Evolutionary conservation across 225 moss, liverwort and hornwort genomes (phyloP), one percentile per base, ranked within the genome.

Genomic region (Ulota crispa): DNA sequence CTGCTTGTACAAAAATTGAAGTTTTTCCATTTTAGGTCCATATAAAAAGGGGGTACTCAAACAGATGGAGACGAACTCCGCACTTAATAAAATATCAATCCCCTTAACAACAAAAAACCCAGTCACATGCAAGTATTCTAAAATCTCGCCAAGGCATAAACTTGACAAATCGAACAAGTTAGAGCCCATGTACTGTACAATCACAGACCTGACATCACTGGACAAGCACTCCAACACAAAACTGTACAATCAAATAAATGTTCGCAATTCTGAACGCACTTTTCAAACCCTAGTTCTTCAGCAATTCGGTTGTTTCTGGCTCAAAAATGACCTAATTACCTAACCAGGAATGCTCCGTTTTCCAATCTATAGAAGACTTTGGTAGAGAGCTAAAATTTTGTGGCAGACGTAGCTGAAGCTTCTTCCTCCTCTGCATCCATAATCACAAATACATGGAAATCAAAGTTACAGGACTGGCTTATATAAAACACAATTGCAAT

Each of bases 341-440:
- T 56, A 66, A 43, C 36, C 7, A 69, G 63, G 28, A 41, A 78
- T 16, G 27, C 55, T 27, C 8, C 18, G 30, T 71, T 3, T 34
- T 61, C 28, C 45, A 21, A 14, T 71, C 64, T 65, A n/a, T 47
- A 69, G 63, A 82, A 80, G 47, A 21, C 59, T 64, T 64, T 14
- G 2, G 70, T 76, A 31, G 9, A 76, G 15, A 19, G 56, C 78
- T 47, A 30, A 45, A 57, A 27, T 8, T 69, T 43, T 9, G 26
- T 45, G 27, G n/a, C 45, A 34, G 42, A 57, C 9, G 5, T 32
- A 70, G 14, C 31, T 24, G 5, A 8, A 37, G 50, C 80, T 57
- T 80, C 84, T 75, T 68, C 81, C 55, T 73, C 31, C 62, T 45
- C 64, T 83, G 31, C 72, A 68, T 70, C 57, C 87, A 54, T 43